Evolutionary conservation across 163 green algal genomes (phyloP), one percentile per base, ranked within the genome.

Genomic region (Scenedesmus sp.): DNA sequence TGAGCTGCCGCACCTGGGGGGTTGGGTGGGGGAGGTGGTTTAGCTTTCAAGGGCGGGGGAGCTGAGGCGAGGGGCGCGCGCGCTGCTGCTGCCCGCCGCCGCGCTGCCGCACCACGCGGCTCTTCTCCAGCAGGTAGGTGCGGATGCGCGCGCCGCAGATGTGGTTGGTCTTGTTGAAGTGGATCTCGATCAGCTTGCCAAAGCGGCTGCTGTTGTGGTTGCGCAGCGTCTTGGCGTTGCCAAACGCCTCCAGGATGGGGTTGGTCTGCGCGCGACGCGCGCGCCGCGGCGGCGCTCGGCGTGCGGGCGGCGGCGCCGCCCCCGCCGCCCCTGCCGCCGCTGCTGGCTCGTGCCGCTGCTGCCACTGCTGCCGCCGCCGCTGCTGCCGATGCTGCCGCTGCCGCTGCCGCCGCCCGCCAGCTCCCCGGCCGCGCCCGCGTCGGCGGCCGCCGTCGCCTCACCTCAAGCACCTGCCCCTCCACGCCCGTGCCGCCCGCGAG

Each of bases 81-180:
- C 60, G 60, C 62, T 56, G 65, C 48, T 63, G 69, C 69, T 36
- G 22, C 62, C 13, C 22, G 5, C n/a, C 6, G 6, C 51, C 18
- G 22, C 39, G 24, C 44, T 22, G n/a, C 44, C 73, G 69, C 58
- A 83, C 77, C 63, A 87, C 69, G 24, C 87, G 80, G 80, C 78
- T 93, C 85, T 96, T 98, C 86, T 99, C 95, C 63, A 99, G 90
- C 66, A 99, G 87, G 85, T 98, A 99, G 1, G 95, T 98, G 50
- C 94, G 88, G 62, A 98, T 96, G 15, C 82, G 78, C 0, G 95
- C 95, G 10, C 95, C 95, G 34, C 84, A 93, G 60, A 98, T 97
- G 76, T 89, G 80, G 72, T 90, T 84, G 29, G 80, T 87, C 31
- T 82, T 77, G 72, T 93, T 91, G 84, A 96, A 94, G 75, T 91